Percentiles rank a stretch among this genome's conserved stretches.
These are phyloP conservation scores for Suillus luteus DNA, from an alignment of 768 basidiomycete species.

Conservation along the genomic window DNA sequence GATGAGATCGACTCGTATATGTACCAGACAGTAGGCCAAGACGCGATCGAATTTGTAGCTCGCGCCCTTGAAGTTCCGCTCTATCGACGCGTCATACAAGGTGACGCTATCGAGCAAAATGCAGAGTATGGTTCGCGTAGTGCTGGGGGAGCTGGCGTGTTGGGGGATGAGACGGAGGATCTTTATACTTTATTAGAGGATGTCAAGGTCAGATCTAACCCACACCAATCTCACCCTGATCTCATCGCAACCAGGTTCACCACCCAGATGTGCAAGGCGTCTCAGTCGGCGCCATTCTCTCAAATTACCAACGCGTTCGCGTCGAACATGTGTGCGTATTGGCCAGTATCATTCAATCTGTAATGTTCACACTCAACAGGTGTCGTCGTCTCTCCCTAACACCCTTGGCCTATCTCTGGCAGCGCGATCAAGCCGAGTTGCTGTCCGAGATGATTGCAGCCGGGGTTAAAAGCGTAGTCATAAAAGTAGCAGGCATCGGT, in stretches of 20 bases:
- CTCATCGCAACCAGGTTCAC: slow-evolving; percentile 45
- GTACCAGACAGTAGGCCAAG: slow-evolving; percentile 99
- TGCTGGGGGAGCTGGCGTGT: slow-evolving; percentile 49
- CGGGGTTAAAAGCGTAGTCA: slow-evolving; percentile 79
- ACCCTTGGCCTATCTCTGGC: slow-evolving; percentile 91
- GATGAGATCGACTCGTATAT: slow-evolving; percentile 99
- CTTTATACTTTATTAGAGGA: slow-evolving; percentile 67
- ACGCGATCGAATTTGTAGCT: slow-evolving; percentile 86
- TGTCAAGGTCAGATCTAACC: slow-evolving; percentile 67
- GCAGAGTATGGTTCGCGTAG: slow-evolving; percentile 81
- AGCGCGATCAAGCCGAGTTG: slow-evolving; percentile 83
- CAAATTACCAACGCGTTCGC: slow-evolving; percentile 94
- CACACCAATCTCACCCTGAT: background rate
- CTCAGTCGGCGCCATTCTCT: slow-evolving; percentile 94
- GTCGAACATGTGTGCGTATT: slow-evolving; percentile 91
- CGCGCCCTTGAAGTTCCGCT: slow-evolving; percentile 84
- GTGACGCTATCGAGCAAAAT: slow-evolving; percentile 77
- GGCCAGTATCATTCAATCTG: background rate
- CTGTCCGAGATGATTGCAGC: slow-evolving; percentile 84
- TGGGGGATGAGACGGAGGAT: slow-evolving; percentile 97
- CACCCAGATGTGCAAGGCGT: slow-evolving; percentile 87
- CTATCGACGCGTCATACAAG: slow-evolving; percentile 78
- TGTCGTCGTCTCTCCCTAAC: slow-evolving; percentile 81
- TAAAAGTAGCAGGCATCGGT: slow-evolving; percentile 97
- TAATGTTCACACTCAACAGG: slow-evolving; percentile 39